A percentile compares a stretch with the other conserved stretches of the same genome.
These are phyloP conservation scores for Oldenlandia corymbosa DNA, from an alignment of 257 asterid genomes.

Conservation along the genomic window DNA sequence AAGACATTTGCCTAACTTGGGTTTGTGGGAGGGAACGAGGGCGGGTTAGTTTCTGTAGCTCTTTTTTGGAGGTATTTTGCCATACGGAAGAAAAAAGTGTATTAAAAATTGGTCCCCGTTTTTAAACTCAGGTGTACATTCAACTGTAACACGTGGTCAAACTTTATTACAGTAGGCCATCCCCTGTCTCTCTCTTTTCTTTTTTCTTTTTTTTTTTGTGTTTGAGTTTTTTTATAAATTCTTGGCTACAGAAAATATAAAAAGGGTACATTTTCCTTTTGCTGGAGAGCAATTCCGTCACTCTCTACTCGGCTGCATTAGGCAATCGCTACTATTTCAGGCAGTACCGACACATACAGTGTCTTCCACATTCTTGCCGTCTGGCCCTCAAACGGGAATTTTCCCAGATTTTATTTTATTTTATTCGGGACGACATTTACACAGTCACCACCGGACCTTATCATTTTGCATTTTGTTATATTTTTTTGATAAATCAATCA, in stretches of 20 bases:
- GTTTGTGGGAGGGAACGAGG: not conserved
- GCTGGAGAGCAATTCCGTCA: not conserved
- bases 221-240: too few relatives aligned
- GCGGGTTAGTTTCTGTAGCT: not conserved
- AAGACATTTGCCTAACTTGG: too few relatives aligned
- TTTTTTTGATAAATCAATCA: too few relatives aligned
- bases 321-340: not conserved
- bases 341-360: not conserved
- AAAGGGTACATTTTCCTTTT: not conserved
- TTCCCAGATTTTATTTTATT: not conserved
- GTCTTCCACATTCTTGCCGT: not conserved
- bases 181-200: not conserved
- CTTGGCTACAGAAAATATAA: not conserved
- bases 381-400: not conserved
- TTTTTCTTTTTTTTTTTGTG: not conserved
- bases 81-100: too few relatives aligned
- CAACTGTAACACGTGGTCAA: slow-evolving; percentile 7
- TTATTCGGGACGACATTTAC: not conserved
- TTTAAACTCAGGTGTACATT: slow-evolving; percentile 12
- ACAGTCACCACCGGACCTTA: too few relatives aligned
- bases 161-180: not conserved
- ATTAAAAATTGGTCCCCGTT: not conserved
- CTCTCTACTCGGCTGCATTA: not conserved
- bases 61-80: not conserved
- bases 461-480: too few relatives aligned